phyloP scores from a whole-genome alignment of 1,284 basidiomycete genomes.

The Grifola frondosa region DNA sequence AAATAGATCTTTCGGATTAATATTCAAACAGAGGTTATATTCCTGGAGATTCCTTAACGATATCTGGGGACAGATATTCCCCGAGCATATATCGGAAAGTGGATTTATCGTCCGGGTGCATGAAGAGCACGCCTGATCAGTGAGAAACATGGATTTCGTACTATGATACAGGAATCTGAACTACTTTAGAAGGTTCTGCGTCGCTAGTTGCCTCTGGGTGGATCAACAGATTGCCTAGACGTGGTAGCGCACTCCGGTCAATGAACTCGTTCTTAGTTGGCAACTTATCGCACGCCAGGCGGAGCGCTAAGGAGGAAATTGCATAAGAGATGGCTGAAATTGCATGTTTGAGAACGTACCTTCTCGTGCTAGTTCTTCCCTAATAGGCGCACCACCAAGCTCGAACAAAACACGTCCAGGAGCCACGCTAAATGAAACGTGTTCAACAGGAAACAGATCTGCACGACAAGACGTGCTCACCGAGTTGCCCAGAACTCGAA shows the following conservation, averaged over 20 bases:
- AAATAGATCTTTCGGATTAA: too few species aligned
- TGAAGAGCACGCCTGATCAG: too few species aligned
- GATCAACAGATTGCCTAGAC: conserved; percentile 74
- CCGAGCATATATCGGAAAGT: too few species aligned
- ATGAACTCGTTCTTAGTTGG: conserved; percentile 93
- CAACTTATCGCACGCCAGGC: conserved; percentile 87
- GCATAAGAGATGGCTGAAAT: conserved; percentile 1
- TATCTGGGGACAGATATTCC: too few species aligned
- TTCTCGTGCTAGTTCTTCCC: conserved; percentile 91
- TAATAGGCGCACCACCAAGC: conserved; percentile 87
- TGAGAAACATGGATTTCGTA: too few species aligned
- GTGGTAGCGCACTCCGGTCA: conserved; percentile 64
- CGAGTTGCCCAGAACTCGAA: conserved; percentile 98
- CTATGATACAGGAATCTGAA: conserved; percentile 2
- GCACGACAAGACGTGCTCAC: conserved; percentile 43
- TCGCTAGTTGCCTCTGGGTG: conserved; percentile 34
- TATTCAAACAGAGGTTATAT: too few species aligned
- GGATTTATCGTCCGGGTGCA: too few species aligned
- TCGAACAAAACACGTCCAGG: conserved; percentile 95
- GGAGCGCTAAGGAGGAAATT: conserved; percentile 61
- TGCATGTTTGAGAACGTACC: conserved; percentile 48
- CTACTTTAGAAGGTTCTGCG: conserved; percentile 3
- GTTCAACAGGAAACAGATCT: background rate
- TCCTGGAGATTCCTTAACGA: too few species aligned
- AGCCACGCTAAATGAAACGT: conserved; percentile 61